Base-by-base conservation (phyloP, 768 basidiomycete species). In the Tephrocybe sp. region DNA sequence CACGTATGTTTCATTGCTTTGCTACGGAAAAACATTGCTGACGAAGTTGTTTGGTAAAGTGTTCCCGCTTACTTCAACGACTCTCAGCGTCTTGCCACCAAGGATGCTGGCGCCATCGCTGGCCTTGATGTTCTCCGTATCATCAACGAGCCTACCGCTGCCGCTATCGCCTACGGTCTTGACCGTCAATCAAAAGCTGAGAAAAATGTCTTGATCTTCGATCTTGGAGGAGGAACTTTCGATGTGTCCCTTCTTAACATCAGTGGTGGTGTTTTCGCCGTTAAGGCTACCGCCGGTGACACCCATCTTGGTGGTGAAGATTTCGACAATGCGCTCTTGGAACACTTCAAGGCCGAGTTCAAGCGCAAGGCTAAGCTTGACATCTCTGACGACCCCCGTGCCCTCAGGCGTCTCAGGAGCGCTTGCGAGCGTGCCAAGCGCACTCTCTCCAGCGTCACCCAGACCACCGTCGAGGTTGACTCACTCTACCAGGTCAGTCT, bases 41-140 rank as follows among this genome's bases (percentile, higher is more conserved):
- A 46, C 4, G 25, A 37, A 34, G 40, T 55, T 28, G 32, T 56
- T 46, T 39, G 40, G n/a, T n/a, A 25, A 42, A 88, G 86, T 42
- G 97, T 98, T 59, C 97, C 97, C 35, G 97, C 97, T 56, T 99
- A 98, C 81, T 98, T 98, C 82, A 99, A 99, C 73, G 97, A 98
- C 78, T 99, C 97, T 22, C 97, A 99, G 69, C 94, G 97, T 78
- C 80, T 97, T 56, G 96, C 97, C 44, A 98, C 97, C 70, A 98
- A 98, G 77, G 97, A 99, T 72, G 97, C 97, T 55, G 97, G 97
- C 72, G 82, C 90, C 61, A 99, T 99, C 60, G 83, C 97, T 64
- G 97, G 97, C 56, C 91, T 99, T 55, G 95, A 99, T 67, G 94
- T 99, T 62, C 92, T 99, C 73, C 96, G 97, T 76, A 99, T 99